These are phyloP conservation scores for Cyclocybe cylindracea DNA, from an alignment of 768 basidiomycete genomes.

Conservation along the genomic window DNA sequence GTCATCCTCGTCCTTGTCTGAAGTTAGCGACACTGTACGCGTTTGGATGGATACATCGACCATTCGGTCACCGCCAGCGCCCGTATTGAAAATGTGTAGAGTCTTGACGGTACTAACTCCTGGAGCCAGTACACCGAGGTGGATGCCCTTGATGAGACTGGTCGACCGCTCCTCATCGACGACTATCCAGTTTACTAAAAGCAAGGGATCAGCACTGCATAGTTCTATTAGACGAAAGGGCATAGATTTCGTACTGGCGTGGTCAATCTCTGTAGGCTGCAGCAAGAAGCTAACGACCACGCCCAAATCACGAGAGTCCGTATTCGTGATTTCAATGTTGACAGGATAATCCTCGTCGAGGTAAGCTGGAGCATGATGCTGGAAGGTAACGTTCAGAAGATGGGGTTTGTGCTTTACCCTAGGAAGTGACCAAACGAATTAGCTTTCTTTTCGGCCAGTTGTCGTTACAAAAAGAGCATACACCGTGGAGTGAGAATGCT, in stretches of 20 bases:
- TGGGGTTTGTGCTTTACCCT: slow-evolving; percentile 71
- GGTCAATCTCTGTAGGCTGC: slow-evolving; percentile 78
- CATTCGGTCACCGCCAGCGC: slow-evolving; percentile 68
- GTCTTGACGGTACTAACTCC: slow-evolving; percentile 61
- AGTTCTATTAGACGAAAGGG: background rate
- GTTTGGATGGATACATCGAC: slow-evolving; percentile 84
- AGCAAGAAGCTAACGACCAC: slow-evolving; percentile 73
- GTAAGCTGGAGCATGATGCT: slow-evolving; percentile 70
- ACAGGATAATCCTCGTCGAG: slow-evolving; percentile 81
- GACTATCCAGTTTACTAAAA: slow-evolving; percentile 58
- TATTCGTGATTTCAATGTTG: slow-evolving; percentile 65
- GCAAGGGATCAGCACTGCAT: background rate
- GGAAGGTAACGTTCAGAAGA: slow-evolving; percentile 50
- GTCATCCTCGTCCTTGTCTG: slow-evolving; percentile 17
- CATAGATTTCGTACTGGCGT: slow-evolving; percentile 51
- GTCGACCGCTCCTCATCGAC: slow-evolving; percentile 66
- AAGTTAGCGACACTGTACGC: slow-evolving; percentile 26
- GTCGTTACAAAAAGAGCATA: slow-evolving; percentile 31
- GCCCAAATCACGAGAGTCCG: slow-evolving; percentile 69
- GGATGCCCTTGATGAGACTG: slow-evolving; percentile 72
- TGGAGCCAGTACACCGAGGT: slow-evolving; percentile 63
- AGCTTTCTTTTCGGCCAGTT: background rate
- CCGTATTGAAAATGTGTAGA: slow-evolving; percentile 60
- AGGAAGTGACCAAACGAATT: slow-evolving; percentile 3
- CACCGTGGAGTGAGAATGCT: slow-evolving; percentile 47